Base-by-base conservation (phyloP, 2,329 filamentous ascomycete species). In the Exophiala sp. region DNA sequence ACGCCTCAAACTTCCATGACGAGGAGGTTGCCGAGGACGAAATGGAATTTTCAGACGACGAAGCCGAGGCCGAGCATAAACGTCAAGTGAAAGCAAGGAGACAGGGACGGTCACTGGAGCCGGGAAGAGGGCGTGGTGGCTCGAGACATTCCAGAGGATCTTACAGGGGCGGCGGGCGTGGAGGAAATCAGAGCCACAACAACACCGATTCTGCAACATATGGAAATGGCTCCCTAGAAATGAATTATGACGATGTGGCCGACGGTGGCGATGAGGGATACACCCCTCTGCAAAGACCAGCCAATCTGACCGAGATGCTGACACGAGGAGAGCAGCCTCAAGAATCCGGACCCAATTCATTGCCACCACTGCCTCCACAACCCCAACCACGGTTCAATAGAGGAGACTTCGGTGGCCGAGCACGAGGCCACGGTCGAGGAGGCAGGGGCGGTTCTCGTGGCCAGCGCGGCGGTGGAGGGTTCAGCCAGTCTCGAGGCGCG, bases 31-130 rank as follows among this genome's bases (percentile, higher is more conserved):
- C 72, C 13, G 84, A 86, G 24, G 87, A 95, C 30, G 91, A 97
- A 65, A 79, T 88, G 60, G 93, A 97, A 64, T 97, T 97, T 66
- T 96, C 91, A 0, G 93, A 98, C 60, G 93, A 98, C 62, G 93
- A 98, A 69, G 86, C 87, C 60, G 93, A 98, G 68, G 85, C 85
- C 6, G 87, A 89, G 60, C 81, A 88, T 65, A 94, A 85, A 70
- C 73, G 79, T 49, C 76, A 77, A 52, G 61, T 81, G 45, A 89
- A 89, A 68, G 77, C 82, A 56, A 84, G 84, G 68, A 80, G 78
- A 61, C 71, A 74, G 52, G 73, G 72, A 46, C 79, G 74, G 63
- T 73, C 73, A 62, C 73, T 71, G 53, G 71, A 68, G 45, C 74
- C 67, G 13, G 60, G 66, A 21, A 65, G 66, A 55, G 62, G 60